Evolutionary conservation across 2,329 filamentous ascomycete species (phyloP).

Genomic region (Fusarium subtropicale): DNA sequence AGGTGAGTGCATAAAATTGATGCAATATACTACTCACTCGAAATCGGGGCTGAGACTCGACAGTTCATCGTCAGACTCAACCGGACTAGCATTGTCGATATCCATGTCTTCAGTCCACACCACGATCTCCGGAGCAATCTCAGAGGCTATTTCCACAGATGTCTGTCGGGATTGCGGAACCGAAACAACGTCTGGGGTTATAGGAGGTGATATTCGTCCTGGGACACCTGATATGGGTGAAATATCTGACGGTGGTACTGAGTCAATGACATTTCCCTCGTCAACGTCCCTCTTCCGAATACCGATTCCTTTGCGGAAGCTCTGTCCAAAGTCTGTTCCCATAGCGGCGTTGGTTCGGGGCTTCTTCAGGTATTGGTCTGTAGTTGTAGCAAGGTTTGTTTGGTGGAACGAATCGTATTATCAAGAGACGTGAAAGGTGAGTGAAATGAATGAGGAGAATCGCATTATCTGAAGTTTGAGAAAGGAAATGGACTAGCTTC

Average conservation of each 20-base stretch:
- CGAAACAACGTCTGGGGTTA: slow-evolving; percentile 41
- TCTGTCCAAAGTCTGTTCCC: slow-evolving; percentile 43
- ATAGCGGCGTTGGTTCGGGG: slow-evolving; percentile 41
- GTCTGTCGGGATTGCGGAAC: slow-evolving; percentile 50
- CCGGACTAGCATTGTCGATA: slow-evolving; percentile 34
- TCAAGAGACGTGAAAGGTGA: slow-evolving; percentile 41
- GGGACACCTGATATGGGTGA: slow-evolving; percentile 42
- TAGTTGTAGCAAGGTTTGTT: slow-evolving; percentile 33
- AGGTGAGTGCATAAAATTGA: not conserved
- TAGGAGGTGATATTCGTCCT: slow-evolving; percentile 48
- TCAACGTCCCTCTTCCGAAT: slow-evolving; percentile 42
- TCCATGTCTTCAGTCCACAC: slow-evolving; percentile 60
- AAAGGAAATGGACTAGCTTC: slow-evolving; percentile 10
- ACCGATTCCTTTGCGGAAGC: slow-evolving; percentile 36
- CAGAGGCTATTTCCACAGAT: slow-evolving; percentile 50
- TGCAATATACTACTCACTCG: slow-evolving; percentile 46
- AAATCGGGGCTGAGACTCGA: slow-evolving; percentile 38
- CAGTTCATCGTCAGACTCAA: slow-evolving; percentile 43
- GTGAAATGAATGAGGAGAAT: slow-evolving; percentile 44
- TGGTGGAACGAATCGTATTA: slow-evolving; percentile 38
- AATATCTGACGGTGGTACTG: slow-evolving; percentile 44
- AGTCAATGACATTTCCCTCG: slow-evolving; percentile 41
- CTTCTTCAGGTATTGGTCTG: slow-evolving; percentile 29
- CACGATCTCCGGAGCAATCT: slow-evolving; percentile 58
- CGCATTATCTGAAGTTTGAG: slow-evolving; percentile 42